These are phyloP conservation scores for Tetrahymena elliotti DNA, from an alignment of 73 alveolate genomes.

Conservation along the genomic window DNA sequence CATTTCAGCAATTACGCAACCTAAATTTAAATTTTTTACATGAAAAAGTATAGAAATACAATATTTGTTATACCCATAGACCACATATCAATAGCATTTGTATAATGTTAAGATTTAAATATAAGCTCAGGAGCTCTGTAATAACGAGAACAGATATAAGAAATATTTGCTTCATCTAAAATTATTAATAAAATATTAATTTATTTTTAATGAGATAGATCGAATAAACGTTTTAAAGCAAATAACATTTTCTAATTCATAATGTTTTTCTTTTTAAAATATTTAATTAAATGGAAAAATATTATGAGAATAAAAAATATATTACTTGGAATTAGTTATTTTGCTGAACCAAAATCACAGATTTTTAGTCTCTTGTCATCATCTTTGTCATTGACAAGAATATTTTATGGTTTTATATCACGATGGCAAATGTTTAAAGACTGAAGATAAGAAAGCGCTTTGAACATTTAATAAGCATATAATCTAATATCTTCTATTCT, in stretches of 20 bases:
- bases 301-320: too few relatives aligned
- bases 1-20: constrained; percentile 91
- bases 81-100: constrained; percentile 84
- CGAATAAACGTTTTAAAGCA: background rate
- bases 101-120: constrained; percentile 62
- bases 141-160: constrained; percentile 68
- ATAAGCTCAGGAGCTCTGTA: constrained; percentile 74
- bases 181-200: background rate
- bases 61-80: constrained; percentile 16
- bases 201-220: too few relatives aligned
- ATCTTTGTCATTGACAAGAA: constrained; percentile 61
- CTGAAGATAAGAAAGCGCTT: constrained; percentile 81
- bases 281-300: too few relatives aligned
- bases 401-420: constrained; percentile 77
- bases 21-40: background rate
- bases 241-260: too few relatives aligned
- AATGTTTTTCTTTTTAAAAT: too few relatives aligned
- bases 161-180: constrained; percentile 71
- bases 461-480: constrained; percentile 83
- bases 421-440: constrained; percentile 61
- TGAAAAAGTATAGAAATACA: background rate
- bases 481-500: constrained; percentile 72
- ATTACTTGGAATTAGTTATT: constrained; percentile 19
- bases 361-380: constrained; percentile 51
- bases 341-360: constrained; percentile 85